These are phyloP conservation scores for Coprinopsis strossmayeri DNA, from an alignment of 768 basidiomycete genomes.

Conservation along the genomic window DNA sequence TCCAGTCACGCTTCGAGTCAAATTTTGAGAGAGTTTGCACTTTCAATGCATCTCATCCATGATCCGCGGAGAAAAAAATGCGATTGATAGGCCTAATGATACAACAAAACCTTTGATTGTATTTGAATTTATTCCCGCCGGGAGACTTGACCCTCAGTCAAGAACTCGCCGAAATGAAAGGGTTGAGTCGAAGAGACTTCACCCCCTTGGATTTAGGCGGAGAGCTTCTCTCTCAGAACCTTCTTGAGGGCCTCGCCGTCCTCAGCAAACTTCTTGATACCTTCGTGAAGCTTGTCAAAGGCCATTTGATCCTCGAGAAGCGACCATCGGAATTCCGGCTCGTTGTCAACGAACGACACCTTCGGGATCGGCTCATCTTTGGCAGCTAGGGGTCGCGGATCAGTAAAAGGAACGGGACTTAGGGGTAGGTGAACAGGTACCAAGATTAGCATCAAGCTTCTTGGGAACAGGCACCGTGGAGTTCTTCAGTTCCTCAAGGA, in stretches of 20 bases:
- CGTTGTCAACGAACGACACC: slow-evolving; percentile 83
- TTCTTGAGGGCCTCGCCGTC: slow-evolving; percentile 88
- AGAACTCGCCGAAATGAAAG: neutral
- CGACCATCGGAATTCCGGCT: slow-evolving; percentile 93
- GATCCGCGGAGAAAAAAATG: no score
- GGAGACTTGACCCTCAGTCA: no score
- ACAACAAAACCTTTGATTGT: no score
- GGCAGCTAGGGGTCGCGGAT: slow-evolving; percentile 8
- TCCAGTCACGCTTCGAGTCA: no score
- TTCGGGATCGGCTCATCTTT: slow-evolving; percentile 59
- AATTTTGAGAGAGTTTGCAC: no score
- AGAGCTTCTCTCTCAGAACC: slow-evolving; percentile 65
- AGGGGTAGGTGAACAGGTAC: slow-evolving; percentile 31
- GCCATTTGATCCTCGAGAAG: slow-evolving; percentile 94
- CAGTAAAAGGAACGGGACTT: slow-evolving; percentile 6
- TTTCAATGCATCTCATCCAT: no score
- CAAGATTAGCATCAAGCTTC: slow-evolving; percentile 65
- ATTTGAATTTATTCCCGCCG: no score
- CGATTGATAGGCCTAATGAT: no score
- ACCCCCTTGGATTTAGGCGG: slow-evolving; percentile 27
- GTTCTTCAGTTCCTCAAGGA: slow-evolving; percentile 91
- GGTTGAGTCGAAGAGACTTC: no score
- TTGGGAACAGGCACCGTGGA: slow-evolving; percentile 73
- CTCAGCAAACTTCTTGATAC: slow-evolving; percentile 97
- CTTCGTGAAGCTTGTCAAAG: slow-evolving; percentile 98